These are phyloP conservation scores for Yarrowia phangngaensis DNA, from an alignment of 805 yeast genomes.

Conservation along the genomic window DNA sequence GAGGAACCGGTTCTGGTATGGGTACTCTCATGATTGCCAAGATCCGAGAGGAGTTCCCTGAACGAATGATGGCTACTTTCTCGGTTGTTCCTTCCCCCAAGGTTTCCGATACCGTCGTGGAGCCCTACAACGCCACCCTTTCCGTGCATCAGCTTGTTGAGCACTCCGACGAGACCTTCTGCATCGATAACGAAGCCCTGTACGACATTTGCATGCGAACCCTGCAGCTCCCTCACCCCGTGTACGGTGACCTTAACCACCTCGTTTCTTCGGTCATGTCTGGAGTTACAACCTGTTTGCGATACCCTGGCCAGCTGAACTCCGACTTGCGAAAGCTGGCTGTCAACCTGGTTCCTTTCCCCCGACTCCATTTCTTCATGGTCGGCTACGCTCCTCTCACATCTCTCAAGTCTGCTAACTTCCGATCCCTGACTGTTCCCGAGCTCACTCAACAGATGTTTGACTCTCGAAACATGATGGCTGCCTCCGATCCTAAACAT, in stretches of 20 bases:
- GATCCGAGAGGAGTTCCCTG: constrained; percentile 89
- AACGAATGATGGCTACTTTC: constrained; percentile 93
- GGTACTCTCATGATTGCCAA: constrained; percentile 83
- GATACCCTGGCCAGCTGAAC: constrained; percentile 94
- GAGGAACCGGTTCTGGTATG: constrained; percentile 97
- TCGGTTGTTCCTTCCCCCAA: constrained; percentile 91
- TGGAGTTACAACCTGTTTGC: constrained; percentile 88
- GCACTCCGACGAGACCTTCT: constrained; percentile 87
- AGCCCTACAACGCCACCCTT: constrained; percentile 89
- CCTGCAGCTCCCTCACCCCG: constrained; percentile 73
- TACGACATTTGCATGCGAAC: constrained; percentile 86
- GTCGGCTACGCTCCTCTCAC: constrained; percentile 93
- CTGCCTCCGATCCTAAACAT: constrained; percentile 84
- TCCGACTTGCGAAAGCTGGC: constrained; percentile 90
- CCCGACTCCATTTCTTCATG: constrained; percentile 91
- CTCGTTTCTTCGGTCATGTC: constrained; percentile 90
- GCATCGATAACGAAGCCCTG: constrained; percentile 91
- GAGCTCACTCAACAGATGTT: constrained; percentile 93
- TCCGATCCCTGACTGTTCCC: constrained; percentile 80
- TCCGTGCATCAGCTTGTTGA: constrained; percentile 90
- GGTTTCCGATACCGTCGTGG: constrained; percentile 89
- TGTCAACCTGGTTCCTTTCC: constrained; percentile 91
- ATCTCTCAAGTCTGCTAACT: constrained; percentile 72
- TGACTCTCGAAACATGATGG: constrained; percentile 92
- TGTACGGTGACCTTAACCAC: constrained; percentile 71